phyloP scores from a whole-genome alignment of 2,329 filamentous ascomycete species.

The Fonsecaea nubica region DNA sequence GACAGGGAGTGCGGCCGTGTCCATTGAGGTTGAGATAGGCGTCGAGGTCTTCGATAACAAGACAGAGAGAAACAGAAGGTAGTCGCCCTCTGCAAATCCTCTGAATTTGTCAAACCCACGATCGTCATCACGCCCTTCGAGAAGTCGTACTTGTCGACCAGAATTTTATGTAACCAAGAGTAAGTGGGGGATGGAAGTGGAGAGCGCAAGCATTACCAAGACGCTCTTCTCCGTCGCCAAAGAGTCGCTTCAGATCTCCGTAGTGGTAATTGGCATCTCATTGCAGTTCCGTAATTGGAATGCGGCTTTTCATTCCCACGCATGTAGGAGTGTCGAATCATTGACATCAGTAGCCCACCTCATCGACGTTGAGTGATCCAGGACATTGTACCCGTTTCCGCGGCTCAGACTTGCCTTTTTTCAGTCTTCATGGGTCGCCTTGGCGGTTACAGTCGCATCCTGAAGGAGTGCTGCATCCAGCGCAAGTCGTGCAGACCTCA shows the following conservation, averaged over 20 bases:
- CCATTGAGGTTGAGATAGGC: constrained; percentile 19
- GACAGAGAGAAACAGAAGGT: neutral
- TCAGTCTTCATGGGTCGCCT: constrained; percentile 38
- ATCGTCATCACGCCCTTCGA: constrained; percentile 29
- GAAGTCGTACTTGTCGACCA: neutral
- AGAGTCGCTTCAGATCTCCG: neutral
- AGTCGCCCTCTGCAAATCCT: neutral
- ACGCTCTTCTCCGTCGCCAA: constrained; percentile 30
- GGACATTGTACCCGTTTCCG: neutral
- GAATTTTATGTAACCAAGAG: constrained; percentile 13
- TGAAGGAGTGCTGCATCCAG: constrained; percentile 42
- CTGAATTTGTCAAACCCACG: neutral
- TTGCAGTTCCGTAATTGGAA: neutral
- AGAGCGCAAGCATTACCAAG: constrained; percentile 15
- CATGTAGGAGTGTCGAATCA: constrained; percentile 3
- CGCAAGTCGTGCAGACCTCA: constrained; percentile 57
- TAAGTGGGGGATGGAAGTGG: constrained; percentile 16
- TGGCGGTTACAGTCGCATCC: constrained; percentile 29
- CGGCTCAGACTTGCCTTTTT: constrained; percentile 44
- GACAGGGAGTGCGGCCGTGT: constrained; percentile 19
- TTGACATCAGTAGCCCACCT: neutral
- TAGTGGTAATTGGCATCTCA: neutral
- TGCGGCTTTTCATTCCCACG: neutral
- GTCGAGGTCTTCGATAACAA: neutral
- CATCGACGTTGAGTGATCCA: neutral